phyloP scores from a whole-genome alignment of 345 rosid species.

The Salix dunnii region DNA sequence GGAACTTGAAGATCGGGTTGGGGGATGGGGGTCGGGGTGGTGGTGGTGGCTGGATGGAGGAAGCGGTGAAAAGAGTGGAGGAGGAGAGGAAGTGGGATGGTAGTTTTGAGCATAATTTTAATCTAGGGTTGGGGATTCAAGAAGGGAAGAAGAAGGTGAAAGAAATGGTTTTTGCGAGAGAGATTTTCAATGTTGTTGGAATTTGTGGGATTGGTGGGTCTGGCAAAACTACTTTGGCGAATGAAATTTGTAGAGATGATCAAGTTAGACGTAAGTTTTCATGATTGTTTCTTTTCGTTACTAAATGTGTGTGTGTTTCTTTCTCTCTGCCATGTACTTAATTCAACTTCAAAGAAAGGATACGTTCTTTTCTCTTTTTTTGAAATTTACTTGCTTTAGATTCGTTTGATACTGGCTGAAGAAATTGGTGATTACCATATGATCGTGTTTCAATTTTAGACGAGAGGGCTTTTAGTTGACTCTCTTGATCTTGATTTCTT shows the following conservation, averaged over 20 bases:
- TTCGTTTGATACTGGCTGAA: not conserved
- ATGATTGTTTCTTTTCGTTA: not conserved
- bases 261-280: conserved; percentile 54
- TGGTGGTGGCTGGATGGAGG: conserved; percentile 43
- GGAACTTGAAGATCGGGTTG: conserved; percentile 55
- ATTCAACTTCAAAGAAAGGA: not conserved
- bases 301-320: not conserved
- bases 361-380: not conserved
- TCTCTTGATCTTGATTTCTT: conserved; percentile 2
- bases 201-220: conserved; percentile 85
- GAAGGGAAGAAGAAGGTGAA: conserved; percentile 67
- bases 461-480: not conserved
- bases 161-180: conserved; percentile 56
- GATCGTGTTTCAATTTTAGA: not conserved
- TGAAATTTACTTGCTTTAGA: not conserved
- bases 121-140: conserved; percentile 46
- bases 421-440: not conserved
- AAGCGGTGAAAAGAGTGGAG: conserved; percentile 49
- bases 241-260: conserved; percentile 55
- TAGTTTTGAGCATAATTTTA: conserved; percentile 25
- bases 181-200: conserved; percentile 43
- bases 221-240: conserved; percentile 84
- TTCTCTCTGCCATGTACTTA: not conserved
- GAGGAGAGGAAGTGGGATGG: conserved; percentile 37
- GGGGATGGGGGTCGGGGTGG: conserved; percentile 21